Base-by-base conservation (phyloP, 1,139 yeast species). In the Yamadazyma conglobata region DNA sequence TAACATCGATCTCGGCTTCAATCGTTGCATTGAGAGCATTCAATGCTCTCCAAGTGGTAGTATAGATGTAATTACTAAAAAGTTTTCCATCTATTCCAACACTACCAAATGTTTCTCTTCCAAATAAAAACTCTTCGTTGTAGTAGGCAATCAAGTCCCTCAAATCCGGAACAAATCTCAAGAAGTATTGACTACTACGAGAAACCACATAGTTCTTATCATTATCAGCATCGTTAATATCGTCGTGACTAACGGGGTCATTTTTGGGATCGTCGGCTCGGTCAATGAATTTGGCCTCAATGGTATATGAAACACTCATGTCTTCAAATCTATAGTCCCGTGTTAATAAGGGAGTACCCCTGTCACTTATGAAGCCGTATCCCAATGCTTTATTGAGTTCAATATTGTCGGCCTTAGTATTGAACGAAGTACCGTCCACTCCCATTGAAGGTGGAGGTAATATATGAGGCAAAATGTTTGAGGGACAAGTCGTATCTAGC, bases 361-460 rank as follows among this genome's bases (percentile, higher is more conserved):
- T 43, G 4, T 51, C 36, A 25, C 59, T 54, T 24, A 67, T 44
- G 35, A 56, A 61, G 9, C 73, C 73, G 34, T 69, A 69, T 0
- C 75, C 74, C 31, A 68, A 49, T 0, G 67, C 67, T 37, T 67
- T 67, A 36, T 66, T 65, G 29, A 68, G 40, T 23, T 51, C 60
- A 11, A 69, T 57, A 2, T 48, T 37, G 24, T 56, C 61, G 3
- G 67, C 69, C 27, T 61, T 47, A 26, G 58, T 61, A 32, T 48
- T 44, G 31, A 67, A 67, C 22, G 69, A 52, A 0, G 71, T 61
- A 18, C 54, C 52, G 47, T 77, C 81, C 3, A 77, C 51, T 2
- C 88, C 88, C 51, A 77, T 58, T 15, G 83, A 68, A 9, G 88
- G 87, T 0, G 88, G 88, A 6, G 81, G 64, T 28, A 72, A 49